Conservation (phyloP, 768 basidiomycete species). For the Xerocomus potaroensis region DNA sequence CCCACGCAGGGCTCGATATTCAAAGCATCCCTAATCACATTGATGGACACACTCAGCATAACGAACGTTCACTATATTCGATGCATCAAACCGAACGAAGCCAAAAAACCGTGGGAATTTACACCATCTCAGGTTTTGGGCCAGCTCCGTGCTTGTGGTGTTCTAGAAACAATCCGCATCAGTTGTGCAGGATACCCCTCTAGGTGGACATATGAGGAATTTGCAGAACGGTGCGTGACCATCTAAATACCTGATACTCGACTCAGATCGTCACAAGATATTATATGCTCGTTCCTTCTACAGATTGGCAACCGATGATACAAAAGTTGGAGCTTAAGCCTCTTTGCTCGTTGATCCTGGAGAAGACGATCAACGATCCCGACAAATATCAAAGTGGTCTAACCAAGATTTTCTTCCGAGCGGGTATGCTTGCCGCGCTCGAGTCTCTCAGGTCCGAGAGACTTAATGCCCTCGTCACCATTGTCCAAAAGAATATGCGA, state of each 20-base stretch:
- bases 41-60: constrained; percentile 96
- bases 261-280: constrained; percentile 53
- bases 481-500: constrained; percentile 97
- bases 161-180: constrained; percentile 96
- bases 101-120: constrained; percentile 96
- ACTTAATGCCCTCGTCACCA: constrained; percentile 86
- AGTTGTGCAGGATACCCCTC: constrained; percentile 99
- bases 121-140: constrained; percentile 92
- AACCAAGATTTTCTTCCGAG: constrained; percentile 99
- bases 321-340: constrained; percentile 72
- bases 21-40: constrained; percentile 85
- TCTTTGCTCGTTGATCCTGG: constrained; percentile 81
- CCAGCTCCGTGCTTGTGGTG: constrained; percentile 96
- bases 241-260: constrained; percentile 5
- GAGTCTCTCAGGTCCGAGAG: constrained; percentile 87
- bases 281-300: constrained; percentile 91
- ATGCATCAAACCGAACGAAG: constrained; percentile 98
- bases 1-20: constrained; percentile 98
- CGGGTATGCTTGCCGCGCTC: constrained; percentile 95
- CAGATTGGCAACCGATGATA: constrained; percentile 83
- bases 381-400: constrained; percentile 97
- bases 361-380: constrained; percentile 82
- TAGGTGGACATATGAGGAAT: constrained; percentile 97
- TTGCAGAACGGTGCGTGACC: constrained; percentile 81
- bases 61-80: constrained; percentile 99